Evolutionary conservation across 805 yeast genomes (phyloP).

Genomic region (Cyberlindnera japonica): DNA sequence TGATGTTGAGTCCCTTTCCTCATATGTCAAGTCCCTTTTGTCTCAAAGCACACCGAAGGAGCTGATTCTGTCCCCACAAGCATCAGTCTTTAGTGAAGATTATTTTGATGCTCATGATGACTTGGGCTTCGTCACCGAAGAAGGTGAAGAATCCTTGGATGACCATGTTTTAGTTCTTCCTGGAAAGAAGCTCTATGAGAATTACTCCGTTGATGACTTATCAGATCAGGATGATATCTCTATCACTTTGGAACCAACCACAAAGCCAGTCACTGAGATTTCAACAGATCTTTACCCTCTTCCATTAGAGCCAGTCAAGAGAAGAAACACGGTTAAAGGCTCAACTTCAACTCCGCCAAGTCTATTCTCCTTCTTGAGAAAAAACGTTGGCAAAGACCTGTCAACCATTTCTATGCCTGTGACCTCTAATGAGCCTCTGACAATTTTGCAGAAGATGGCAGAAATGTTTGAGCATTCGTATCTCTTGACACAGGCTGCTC

Average conservation of each 20-base stretch:
- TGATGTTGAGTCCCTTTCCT: constrained; percentile 8
- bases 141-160: constrained; percentile 30
- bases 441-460: constrained; percentile 73
- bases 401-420: constrained; percentile 90
- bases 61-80: constrained; percentile 16
- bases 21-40: constrained; percentile 11
- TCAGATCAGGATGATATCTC: constrained; percentile 25
- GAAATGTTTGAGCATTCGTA: constrained; percentile 77
- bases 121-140: constrained; percentile 27
- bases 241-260: constrained; percentile 4
- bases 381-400: constrained; percentile 90
- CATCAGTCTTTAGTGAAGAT: constrained; percentile 41
- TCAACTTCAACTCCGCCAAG: constrained; percentile 76
- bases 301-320: constrained; percentile 39
- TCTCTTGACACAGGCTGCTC: constrained; percentile 58
- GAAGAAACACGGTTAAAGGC: constrained; percentile 58
- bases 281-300: constrained; percentile 60
- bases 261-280: background rate
- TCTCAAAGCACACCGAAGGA: constrained; percentile 5
- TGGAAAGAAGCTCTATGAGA: constrained; percentile 10
- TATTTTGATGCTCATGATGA: constrained; percentile 59
- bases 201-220: constrained; percentile 23
- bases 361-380: constrained; percentile 70
- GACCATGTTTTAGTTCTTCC: constrained; percentile 23
- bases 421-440: constrained; percentile 85